Base-by-base conservation (phyloP, 768 basidiomycete species). In the Jaapia argillacea region DNA sequence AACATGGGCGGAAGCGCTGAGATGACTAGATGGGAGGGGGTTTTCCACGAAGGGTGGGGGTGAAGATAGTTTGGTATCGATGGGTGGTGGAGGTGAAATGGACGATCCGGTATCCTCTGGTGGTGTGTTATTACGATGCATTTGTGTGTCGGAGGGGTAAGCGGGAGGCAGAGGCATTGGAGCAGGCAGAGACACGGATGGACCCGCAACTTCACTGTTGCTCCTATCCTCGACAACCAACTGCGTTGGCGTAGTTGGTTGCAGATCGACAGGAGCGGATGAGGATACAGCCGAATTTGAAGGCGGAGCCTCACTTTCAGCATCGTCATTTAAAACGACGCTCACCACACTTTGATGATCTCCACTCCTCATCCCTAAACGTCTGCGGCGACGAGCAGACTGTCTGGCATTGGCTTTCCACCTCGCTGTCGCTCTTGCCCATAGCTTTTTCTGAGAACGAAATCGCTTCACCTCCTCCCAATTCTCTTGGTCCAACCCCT, bases 381-480 rank as follows among this genome's bases (percentile, higher is more conserved):
- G 10, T 46, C 72, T 62, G 44, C 85, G 68, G 40, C 77, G 74
- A 27, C 81, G 73, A 5, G 76, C 75, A n/a, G 74, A 63, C 45
- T 74, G 67, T 22, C 76, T 74, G 6, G 75, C 70, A 42, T 79
- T 77, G 2, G 72, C 74, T 49, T 68, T 77, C 85, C 85, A 88
- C 36, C 80, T 71, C 5, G 76, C 77, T 1, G 74, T 77, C 2
- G 83, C 82, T 46, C 63, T 69, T 1, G 71, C 69, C 82, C 81
- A 85, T 39, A 79, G 52, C 51, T 73, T 76, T 56, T 79, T 72
- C 48, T 74, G 74, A 4, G 57, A 55, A 42, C 67, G 72, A 5
- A 60, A 57, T 38, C 77, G 74, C 47, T 65, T 70, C 47, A 49
- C 22, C 31, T 51, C 53, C n/a, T 54, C 54, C 24, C 38, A 27